A percentile compares a stretch with the other conserved stretches of the same genome.
Conservation (phyloP, 352 stramenopile species). For the Thalassiosira hispida region DNA sequence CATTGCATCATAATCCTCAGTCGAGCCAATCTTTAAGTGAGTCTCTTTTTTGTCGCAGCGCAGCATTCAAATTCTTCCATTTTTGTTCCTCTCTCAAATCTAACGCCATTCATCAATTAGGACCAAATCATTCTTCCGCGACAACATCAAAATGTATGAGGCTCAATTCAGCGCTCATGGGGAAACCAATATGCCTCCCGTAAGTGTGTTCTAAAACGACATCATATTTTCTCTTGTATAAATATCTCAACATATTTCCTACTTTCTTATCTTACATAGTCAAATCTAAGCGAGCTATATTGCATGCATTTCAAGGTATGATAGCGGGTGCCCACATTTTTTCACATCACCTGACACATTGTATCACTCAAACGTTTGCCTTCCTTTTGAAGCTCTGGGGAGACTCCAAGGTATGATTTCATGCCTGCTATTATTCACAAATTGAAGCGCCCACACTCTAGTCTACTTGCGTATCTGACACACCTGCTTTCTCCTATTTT, state of each 20-base stretch:
- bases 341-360: no score
- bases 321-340: constrained; percentile 12
- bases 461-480: background rate
- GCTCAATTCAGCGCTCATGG: constrained; percentile 49
- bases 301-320: constrained; percentile 45
- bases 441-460: no score
- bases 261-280: constrained; percentile 3
- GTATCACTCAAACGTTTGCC: no score
- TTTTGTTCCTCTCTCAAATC: background rate
- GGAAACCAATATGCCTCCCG: constrained; percentile 42
- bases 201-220: constrained; percentile 7
- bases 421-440: no score
- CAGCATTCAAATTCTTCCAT: background rate
- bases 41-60: background rate
- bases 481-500: background rate
- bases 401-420: constrained; percentile 17
- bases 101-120: background rate
- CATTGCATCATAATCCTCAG: constrained; percentile 11
- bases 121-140: constrained; percentile 49
- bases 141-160: constrained; percentile 56
- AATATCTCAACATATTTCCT: background rate
- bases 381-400: no score
- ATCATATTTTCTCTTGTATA: background rate
- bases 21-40: constrained; percentile 50
- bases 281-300: constrained; percentile 54